Evolutionary conservation across 352 stramenopile genomes (phyloP), one percentile per base, ranked within the genome.

Genomic region (Thraustotheca clavata): DNA sequence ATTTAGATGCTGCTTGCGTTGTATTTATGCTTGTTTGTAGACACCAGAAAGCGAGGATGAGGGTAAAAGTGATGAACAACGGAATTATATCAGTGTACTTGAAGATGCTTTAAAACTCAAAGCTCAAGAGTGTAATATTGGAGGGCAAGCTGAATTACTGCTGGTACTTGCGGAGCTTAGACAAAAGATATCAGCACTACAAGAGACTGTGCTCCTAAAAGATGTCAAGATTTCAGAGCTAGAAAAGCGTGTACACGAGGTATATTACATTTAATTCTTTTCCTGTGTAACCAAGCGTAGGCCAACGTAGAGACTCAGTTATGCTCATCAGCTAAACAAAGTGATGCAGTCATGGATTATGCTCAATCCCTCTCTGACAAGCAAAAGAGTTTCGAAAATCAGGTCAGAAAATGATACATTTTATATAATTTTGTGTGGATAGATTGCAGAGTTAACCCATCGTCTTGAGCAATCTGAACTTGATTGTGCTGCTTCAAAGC

Each of bases 81-180:
- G 72, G 24, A 65, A 76, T 0, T 92, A 92, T 50, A 86, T 91
- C 32, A 81, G 79, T 22, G 74, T 92, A 24, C 74, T 92, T 8
- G 83, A 92, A 71, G 80, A 89, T 67, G 79, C 77, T 4, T 70
- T 91, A 1, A 79, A 89, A 31, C 27, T 92, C 1, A 89, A 87
- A 59, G 83, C 83, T 8, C 73, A 68, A 1, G 83, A 92, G 34
- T 72, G 90, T 31, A 69, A 80, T 20, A 69, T 89, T 20, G 80
- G 78, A 2, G 82, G 80, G 2, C 81, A 92, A 48, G 83, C 89
- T 61, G 83, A 92, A 59, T 68, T 90, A 0, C 71, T 92, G 1
- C 59, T 90, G 12, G 81, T 92, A 9, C 70, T 92, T 12, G 79
- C 79, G 0, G 81, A 90, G 73, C 67, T 93, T 11, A 73, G 83